Conservation (phyloP, 2,329 filamentous ascomycete species). For the Colletotrichum falcatum region DNA sequence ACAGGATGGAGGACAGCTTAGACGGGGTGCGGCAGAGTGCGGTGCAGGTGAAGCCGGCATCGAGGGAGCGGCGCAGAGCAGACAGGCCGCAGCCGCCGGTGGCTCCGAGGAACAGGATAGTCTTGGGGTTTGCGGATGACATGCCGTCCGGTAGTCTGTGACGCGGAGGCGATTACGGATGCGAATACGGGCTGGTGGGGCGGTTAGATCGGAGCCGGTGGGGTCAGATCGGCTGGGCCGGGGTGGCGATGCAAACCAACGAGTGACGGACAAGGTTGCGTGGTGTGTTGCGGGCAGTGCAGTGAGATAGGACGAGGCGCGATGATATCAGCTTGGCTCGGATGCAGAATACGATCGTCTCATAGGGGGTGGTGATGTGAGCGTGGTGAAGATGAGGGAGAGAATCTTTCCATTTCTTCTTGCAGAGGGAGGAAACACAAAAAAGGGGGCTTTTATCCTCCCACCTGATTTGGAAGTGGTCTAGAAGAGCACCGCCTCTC, state of each 20-base stretch:
- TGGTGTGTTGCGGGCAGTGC: too few relatives aligned
- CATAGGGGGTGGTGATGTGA: not conserved
- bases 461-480: not conserved
- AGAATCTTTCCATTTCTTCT: not conserved
- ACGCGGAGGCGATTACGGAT: conserved; percentile 34
- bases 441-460: conserved; percentile 15
- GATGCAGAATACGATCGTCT: not conserved
- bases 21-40: conserved; percentile 63
- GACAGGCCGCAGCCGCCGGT: conserved; percentile 63
- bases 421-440: not conserved
- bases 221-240: not conserved
- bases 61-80: conserved; percentile 58
- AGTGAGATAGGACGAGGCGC: not conserved
- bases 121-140: conserved; percentile 52
- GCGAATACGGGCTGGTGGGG: conserved; percentile 2
- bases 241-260: not conserved
- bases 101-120: conserved; percentile 65
- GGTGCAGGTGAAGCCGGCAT: conserved; percentile 59
- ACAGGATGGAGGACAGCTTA: conserved; percentile 57
- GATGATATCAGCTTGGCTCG: too few relatives aligned
- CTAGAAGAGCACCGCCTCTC: not conserved
- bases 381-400: not conserved
- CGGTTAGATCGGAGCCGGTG: not conserved
- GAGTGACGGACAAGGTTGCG: not conserved
- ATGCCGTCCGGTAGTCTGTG: conserved; percentile 7